Evolutionary conservation across 345 rosid genomes (phyloP), one percentile per base, ranked within the genome.

Genomic region (Salix viminalis): DNA sequence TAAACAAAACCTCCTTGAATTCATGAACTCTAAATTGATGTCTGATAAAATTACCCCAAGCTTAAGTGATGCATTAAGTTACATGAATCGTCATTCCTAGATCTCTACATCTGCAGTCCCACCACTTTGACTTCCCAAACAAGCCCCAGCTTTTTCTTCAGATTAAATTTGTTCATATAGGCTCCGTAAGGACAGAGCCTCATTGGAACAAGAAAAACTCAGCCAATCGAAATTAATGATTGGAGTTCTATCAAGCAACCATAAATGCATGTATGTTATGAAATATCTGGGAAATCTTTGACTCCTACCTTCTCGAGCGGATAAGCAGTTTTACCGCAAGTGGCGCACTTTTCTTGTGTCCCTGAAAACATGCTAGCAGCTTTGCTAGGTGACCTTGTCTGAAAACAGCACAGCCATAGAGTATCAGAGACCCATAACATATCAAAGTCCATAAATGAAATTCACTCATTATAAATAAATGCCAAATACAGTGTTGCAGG

Each of bases 361-460:
- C 99, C 99, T 44, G 97, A 92, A 80, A 94, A 96, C 97, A 90
- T 91, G 82, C 97, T 68, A 32, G 98, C 99, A 46, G 97, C 91
- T 87, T 91, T 90, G 84, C 99, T 94, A 56, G 97, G 96, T 16
- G 99, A 92, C 79, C 94, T 90, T 66, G 93, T 89, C 99, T 96
- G 89, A 76, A 80, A 88, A 46, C 67, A 84, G 76, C 66, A 78
- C 75, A 73, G 77, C 79, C 64, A 76, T 67, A 41, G 54, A 58
- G 79, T 70, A 79, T 77, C 72, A 85, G 82, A 72, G 67, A 70
- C 73, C 34, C 21, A 52, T 36, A 78, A 34, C 18, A 61, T 23
- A 48, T 54, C 21, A 71, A 24, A 65, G 28, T 30, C 39, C 14
- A 78, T 3, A 21, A 52, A 24, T 54, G 78, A 69, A 62, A 71